Percentiles rank a stretch among this genome's conserved stretches.
phyloP scores from a whole-genome alignment of 768 basidiomycete species.

The Cystofilobasidium ferigula region DNA sequence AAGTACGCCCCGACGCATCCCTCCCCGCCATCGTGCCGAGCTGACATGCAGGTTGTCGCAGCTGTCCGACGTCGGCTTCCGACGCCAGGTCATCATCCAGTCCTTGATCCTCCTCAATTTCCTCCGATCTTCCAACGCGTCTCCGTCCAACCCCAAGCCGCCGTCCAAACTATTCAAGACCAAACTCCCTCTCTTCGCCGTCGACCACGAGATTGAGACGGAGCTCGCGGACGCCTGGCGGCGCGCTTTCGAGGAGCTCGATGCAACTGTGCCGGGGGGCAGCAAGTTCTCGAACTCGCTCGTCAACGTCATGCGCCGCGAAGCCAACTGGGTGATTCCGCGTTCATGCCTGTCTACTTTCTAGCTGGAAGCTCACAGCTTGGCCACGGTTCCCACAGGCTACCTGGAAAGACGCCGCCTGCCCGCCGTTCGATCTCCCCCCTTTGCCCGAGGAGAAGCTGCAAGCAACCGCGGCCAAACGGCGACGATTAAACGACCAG shows the following conservation, averaged over 20 bases:
- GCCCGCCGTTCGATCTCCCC: slow-evolving; percentile 17
- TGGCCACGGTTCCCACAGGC: slow-evolving; percentile 1
- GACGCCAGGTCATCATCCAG: slow-evolving; percentile 84
- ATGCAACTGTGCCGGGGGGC: slow-evolving; percentile 17
- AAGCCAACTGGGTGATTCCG: slow-evolving; percentile 23
- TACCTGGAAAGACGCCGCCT: slow-evolving; percentile 16
- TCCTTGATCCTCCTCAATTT: slow-evolving; percentile 34
- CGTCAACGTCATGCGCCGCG: slow-evolving; percentile 11
- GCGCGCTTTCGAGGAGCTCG: slow-evolving; percentile 1
- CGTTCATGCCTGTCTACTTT: neutral
- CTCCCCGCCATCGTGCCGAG: neutral
- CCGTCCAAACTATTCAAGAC: neutral
- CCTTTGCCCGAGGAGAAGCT: slow-evolving; percentile 5
- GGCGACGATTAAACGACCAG: slow-evolving; percentile 4
- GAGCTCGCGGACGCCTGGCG: slow-evolving; percentile 11
- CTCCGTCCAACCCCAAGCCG: neutral
- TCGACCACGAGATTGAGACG: neutral
- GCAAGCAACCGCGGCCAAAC: slow-evolving; percentile 6
- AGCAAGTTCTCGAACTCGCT: slow-evolving; percentile 10
- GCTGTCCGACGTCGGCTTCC: slow-evolving; percentile 84
- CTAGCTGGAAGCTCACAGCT: neutral
- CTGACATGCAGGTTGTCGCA: slow-evolving; percentile 35
- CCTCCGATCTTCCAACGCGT: neutral
- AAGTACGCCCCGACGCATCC: slow-evolving; percentile 45
- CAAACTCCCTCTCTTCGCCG: neutral